Percentiles rank a stretch among this genome's conserved stretches.
phyloP scores from a whole-genome alignment of 306 rosid genomes.

The Citrullus mucosospermus region DNA sequence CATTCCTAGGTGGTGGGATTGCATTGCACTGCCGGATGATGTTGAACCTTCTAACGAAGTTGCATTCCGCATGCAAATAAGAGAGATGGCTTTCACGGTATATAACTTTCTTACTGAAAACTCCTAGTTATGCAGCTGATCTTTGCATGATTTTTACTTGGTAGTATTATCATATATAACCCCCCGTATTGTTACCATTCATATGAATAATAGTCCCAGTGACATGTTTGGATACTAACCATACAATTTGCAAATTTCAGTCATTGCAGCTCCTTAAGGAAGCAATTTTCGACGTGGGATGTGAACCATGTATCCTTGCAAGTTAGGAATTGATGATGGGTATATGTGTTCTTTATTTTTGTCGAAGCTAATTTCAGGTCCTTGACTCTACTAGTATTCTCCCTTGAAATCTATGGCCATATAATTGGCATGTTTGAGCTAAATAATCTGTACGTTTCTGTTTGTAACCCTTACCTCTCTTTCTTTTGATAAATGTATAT shows the following conservation, averaged over 20 bases:
- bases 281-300: conserved; percentile 73
- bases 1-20: conserved; percentile 92
- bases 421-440: conserved; percentile 97
- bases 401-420: conserved; percentile 84
- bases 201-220: background rate
- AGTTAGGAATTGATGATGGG: conserved; percentile 9
- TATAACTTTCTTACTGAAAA: background rate
- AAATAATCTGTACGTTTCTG: conserved; percentile 70
- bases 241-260: conserved; percentile 36
- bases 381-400: conserved; percentile 72
- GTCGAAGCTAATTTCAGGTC: conserved; percentile 13
- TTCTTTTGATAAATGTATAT: background rate
- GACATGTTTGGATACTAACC: conserved; percentile 5
- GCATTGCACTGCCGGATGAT: conserved; percentile 80
- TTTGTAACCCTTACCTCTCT: background rate
- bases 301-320: conserved; percentile 81
- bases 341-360: conserved; percentile 16
- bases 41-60: conserved; percentile 60
- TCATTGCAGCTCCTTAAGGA: conserved; percentile 74
- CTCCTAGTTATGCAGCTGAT: background rate
- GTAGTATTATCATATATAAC: background rate
- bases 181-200: background rate
- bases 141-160: background rate
- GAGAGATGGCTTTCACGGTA: conserved; percentile 74
- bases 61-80: conserved; percentile 66